Evolutionary conservation across 352 stramenopile genomes (phyloP), one percentile per base, ranked within the genome.

Genomic region (Pythium rhizo-oryzae): DNA sequence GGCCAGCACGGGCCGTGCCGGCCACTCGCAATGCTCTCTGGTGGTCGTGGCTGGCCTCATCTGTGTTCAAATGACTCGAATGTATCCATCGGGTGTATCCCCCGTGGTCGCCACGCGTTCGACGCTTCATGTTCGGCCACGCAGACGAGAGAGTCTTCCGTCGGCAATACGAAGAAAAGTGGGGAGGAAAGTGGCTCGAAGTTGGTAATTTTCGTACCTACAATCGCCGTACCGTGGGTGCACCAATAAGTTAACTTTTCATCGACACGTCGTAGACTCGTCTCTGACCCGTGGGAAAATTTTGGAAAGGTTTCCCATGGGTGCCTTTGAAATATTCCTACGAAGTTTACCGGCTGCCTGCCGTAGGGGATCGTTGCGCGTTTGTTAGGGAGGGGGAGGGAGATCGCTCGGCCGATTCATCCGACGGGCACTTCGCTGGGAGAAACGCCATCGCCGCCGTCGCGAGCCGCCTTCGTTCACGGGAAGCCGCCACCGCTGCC

Each of bases 21-120:
- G 30, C 53, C 53, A 60, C 21, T 50, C 53, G 13, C 37, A 7
- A 41, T 62, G 41, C 55, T 62, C 55, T 62, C 55, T 62, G 37
- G 19, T 49, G 24, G 37, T 11, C 18, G 15, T n/a, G 53, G 21
- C 35, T 62, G 41, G 39, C 39, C 37, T 28, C 23, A 15, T 52
- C 55, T 52, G 37, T 52, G 39, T 62, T 19, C 18, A 44, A 24
- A 19, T 24, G 18, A 33, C 30, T 46, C 28, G 25, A 25, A 30
- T 59, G 52, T 59, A 59, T 44, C 52, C 52, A 59, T 59, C 52
- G 28, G 46, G 52, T 59, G 37, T 43, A 43, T 24, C 23, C 39
- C 18, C 24, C 1, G 13, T 37, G 13, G 50, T 21, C 35, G 52
- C 52, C 52, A 60, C 33, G 54, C 37, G 54, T 50, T 21, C 2